Evolutionary conservation across 805 yeast species (phyloP).

Genomic region (Candida ascalaphidarum): DNA sequence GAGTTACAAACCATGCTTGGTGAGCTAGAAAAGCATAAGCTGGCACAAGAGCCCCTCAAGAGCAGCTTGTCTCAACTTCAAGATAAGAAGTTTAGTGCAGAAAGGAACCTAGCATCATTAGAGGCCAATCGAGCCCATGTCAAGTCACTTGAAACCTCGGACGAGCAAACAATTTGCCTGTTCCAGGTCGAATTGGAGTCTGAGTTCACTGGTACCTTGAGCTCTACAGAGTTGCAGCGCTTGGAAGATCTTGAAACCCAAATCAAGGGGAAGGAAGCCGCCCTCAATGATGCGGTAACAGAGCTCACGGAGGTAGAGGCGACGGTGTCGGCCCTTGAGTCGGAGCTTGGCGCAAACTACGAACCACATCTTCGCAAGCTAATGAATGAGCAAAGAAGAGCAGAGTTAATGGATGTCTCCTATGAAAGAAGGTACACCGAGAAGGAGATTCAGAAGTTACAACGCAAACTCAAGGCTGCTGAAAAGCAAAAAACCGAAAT

Average conservation of each 20-base stretch:
- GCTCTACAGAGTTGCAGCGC: conserved; percentile 38
- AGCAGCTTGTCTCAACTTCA: conserved; percentile 32
- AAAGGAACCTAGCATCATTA: conserved; percentile 34
- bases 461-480: conserved; percentile 17
- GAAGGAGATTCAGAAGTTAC: conserved; percentile 15
- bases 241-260: conserved; percentile 25
- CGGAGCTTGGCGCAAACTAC: conserved; percentile 52
- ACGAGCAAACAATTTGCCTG: too few species aligned
- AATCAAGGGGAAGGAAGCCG: conserved; percentile 29
- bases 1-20: conserved; percentile 25
- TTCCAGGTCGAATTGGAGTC: conserved; percentile 43
- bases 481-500: conserved; percentile 14
- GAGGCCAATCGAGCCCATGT: conserved; percentile 26
- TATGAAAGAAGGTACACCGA: conserved; percentile 6
- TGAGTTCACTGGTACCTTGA: conserved; percentile 45
- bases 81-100: conserved; percentile 31
- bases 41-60: conserved; percentile 35
- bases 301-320: conserved; percentile 38
- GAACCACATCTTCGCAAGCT: conserved; percentile 35
- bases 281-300: conserved; percentile 32
- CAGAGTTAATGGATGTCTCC: conserved; percentile 1
- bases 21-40: conserved; percentile 35
- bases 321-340: conserved; percentile 35
- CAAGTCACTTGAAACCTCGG: too few species aligned
- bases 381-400: conserved; percentile 9